Base-by-base conservation (phyloP, 2,329 filamentous ascomycete species). In the Furcasterigmium sp. region DNA sequence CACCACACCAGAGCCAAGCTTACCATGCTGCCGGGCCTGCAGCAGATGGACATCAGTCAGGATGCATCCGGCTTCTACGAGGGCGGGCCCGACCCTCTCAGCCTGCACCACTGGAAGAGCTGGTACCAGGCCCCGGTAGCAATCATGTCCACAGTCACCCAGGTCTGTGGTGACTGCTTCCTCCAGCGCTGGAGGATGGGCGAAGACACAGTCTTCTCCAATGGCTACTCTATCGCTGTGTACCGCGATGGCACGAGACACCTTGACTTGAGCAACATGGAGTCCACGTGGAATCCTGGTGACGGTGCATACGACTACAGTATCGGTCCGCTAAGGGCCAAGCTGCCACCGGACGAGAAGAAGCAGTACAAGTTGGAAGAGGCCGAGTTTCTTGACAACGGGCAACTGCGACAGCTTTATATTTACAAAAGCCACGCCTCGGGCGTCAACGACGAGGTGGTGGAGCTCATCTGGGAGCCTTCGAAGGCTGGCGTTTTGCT, bases 41-140 rank as follows among this genome's bases (percentile, higher is more conserved):
- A 73, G 49, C 79, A 82, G 56, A 65, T 81, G 42, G 79, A 83
- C 53, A 61, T 82, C 48, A 62, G 61, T 28, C 68, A 66, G 26
- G 78, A 83, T 46, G 58, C 71, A 18, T 72, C 73, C 2, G 80
- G 79, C 1, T 80, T 82, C 53, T 83, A 80, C 56, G 79, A 83
- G 59, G 70, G 72, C 3, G 75, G 76, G 1, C 59, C 69, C 19
- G 60, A 65, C n/a, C 72, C 76, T 0, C 59, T 82, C 11, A 79
- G 72, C 39, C 61, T 83, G 7, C 79, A 83, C 55, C 79, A 83
- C 62, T 82, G 78, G 77, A 81, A 80, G 56, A 75, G 70, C 11
- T 82, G 78, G 76, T 78, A 79, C 58, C 53, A 65, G 8, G 65
- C 64, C 20, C 72, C 71, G 15, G 59, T 80, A 34, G 65, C 68